Base-by-base conservation (phyloP, 495 filamentous ascomycete species). In the Penicillium subrubescens region DNA sequence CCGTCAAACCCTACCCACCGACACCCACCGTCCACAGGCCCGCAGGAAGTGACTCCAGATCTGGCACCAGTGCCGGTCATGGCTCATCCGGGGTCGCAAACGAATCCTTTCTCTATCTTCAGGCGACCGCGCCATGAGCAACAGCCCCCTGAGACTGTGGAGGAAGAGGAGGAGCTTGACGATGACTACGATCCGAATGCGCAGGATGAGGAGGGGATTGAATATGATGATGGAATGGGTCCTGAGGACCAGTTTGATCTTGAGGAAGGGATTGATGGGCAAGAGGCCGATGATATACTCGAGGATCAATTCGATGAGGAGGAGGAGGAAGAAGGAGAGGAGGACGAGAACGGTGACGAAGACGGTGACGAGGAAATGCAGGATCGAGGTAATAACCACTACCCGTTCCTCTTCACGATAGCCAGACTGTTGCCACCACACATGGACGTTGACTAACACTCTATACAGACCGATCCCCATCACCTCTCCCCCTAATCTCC, bases 401-500 rank as follows among this genome's bases (percentile, higher is more conserved):
- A 7, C 25, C 34, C 12, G 27, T 61, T 41, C 57, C 44, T 39
- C 23, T 52, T 52, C 48, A 2, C 48, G 31, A 15, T 25, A 52
- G 48, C 48, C 21, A 31, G 25, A 2, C 48, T 31, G 25, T 31
- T 29, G 12, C 25, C 11, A 27, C 14, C 14, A 31, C 5, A 14
- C 17, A 52, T 2, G 8, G 1, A 2, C 25, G 29, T 29, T 31
- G 0, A 29, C 25, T 29, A 3, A 50, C 8, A 43, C 8, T 25
- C 17, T 41, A 66, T 54, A 63, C 58, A 78, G 77, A 76, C 41
- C 64, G 63, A 67, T 77, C 80, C 0, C 72, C 74, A 14, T 76
- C 80, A 12, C 80, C 80, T 2, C 63, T 81, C 8, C 79, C 80
- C 69, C 69, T 2, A 80, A 81, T 52, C 83, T 96, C 55, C 93